Base-by-base conservation (phyloP, 2,329 filamentous ascomycete genomes). In the Akanthomyces lecanii region DNA sequence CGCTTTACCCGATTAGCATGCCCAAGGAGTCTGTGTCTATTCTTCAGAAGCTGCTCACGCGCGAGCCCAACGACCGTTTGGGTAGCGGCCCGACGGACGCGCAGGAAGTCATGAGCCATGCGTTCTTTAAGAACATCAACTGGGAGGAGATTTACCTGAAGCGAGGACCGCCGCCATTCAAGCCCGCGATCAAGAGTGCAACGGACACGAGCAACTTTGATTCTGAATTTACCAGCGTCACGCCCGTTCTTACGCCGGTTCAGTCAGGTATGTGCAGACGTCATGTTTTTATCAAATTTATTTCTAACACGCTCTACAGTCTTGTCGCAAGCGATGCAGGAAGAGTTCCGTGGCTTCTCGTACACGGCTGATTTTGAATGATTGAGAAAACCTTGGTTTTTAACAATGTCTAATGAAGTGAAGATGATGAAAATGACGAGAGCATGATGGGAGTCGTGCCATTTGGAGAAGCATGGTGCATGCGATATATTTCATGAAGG, bases 171-270 rank as follows among this genome's bases (percentile, higher is more conserved):
- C 90, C 95, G 61, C 95, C 95, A 0, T 98, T 97, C 80, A 77
- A 93, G 76, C 95, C 95, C 21, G 86, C 86, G 44, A 96, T 99
- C 71, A 95, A 90, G 78, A 96, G 85, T 74, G 85, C 93, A 10
- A 97, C 95, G 50, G 95, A 99, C 79, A 99, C 95, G n/a, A 97
- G 93, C 82, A 99, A 99, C 79, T 99, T 99, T 76, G 95, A 99
- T 75, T 92, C 91, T 53, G 95, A 99, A 75, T 99, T 99, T 74
- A 99, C 95, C 1, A 98, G 94, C 73, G 95, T 99, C 61, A 99
- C 95, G 48, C 95, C 95, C 1, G 95, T 99, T 63, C 83, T 99
- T 69, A 99, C 95, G 36, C 95, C 95, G 58, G 95, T 99, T 62
- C 93, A 98, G 78, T 96, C 92, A 77, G 92, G 93, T 96, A 89